Evolutionary conservation across 768 basidiomycete species (phyloP), one percentile per base, ranked within the genome.

Genomic region (Pholiota molesta): DNA sequence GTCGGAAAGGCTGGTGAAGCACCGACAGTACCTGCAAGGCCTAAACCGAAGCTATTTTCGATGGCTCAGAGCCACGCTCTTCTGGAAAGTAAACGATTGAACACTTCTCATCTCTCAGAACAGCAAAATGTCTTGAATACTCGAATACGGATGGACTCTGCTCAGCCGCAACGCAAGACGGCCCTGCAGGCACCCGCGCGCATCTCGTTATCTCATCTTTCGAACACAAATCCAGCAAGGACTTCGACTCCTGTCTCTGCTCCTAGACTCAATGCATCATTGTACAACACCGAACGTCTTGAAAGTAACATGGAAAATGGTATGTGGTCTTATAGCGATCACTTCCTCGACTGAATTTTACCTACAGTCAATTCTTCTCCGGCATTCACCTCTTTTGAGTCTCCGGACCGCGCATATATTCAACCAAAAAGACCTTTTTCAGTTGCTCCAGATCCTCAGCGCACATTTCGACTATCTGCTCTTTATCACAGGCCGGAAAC

Each of bases 341-440:
- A n/a, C 49, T 10, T 1, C 1, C 7, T 8, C 3, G 21, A 8
- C 13, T 42, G 39, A 29, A 57, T 44, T 8, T 17, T 42, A 21
- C 17, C n/a, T 56, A 5, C 52, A 67, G 66, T 44, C n/a, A 37
- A 23, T 16, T 67, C 68, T 54, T 66, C 63, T 9, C 67, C 67
- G 3, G 33, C 26, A 2, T 54, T 57, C 9, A 23, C 26, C 51
- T 56, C 65, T 2, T 52, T 54, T 35, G 55, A 31, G n/a, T 66
- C 65, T 53, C 65, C 65, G 4, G 66, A 69, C 28, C 62, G 61
- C 63, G 70, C 68, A 71, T 71, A 69, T 71, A 69, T 63, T 56
- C 70, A 64, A 31, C 52, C 57, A 39, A 66, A 63, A 31, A 56
- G 57, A 0, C 62, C 42, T 21, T 57, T 55, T 19, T 40, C 60